phyloP scores from a whole-genome alignment of 1,284 basidiomycete species.

The Naganishia sp. region DNA sequence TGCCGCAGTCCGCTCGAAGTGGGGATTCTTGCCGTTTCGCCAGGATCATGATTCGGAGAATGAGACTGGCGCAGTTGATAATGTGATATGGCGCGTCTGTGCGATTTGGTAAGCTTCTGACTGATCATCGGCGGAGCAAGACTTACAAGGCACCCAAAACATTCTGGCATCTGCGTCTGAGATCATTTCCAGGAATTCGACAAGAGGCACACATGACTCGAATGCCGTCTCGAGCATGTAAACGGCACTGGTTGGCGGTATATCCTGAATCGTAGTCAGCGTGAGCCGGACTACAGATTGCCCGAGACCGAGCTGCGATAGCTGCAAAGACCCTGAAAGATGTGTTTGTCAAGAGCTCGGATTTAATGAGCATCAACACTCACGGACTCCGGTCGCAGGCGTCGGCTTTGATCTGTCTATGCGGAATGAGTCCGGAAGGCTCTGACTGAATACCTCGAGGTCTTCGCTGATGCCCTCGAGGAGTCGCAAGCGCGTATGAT shows the following conservation, averaged over 20 bases:
- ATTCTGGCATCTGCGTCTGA: conserved; percentile 29
- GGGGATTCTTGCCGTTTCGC: conserved; percentile 21
- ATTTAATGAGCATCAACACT: conserved; percentile 14
- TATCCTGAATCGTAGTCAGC: conserved; percentile 31
- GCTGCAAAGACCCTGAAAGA: conserved; percentile 39
- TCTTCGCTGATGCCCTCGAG: conserved; percentile 37
- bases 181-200: conserved; percentile 36
- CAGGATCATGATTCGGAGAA: conserved; percentile 37
- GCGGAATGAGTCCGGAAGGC: conserved; percentile 30
- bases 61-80: conserved; percentile 39
- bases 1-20: conserved; percentile 18
- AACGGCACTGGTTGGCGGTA: conserved; percentile 11
- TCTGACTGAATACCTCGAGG: conserved; percentile 35
- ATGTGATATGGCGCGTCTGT: conserved; percentile 44
- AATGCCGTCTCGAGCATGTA: conserved; percentile 33
- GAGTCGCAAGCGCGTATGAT: conserved; percentile 33
- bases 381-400: conserved; percentile 38
- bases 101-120: not conserved
- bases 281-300: conserved; percentile 38
- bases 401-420: not conserved
- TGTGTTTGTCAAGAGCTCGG: not conserved
- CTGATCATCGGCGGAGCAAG: not conserved
- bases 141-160: conserved; percentile 46
- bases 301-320: conserved; percentile 39
- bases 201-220: conserved; percentile 25